Evolutionary conservation across 140 eudicot species (phyloP).

Genomic region (Senecio squalidus): DNA sequence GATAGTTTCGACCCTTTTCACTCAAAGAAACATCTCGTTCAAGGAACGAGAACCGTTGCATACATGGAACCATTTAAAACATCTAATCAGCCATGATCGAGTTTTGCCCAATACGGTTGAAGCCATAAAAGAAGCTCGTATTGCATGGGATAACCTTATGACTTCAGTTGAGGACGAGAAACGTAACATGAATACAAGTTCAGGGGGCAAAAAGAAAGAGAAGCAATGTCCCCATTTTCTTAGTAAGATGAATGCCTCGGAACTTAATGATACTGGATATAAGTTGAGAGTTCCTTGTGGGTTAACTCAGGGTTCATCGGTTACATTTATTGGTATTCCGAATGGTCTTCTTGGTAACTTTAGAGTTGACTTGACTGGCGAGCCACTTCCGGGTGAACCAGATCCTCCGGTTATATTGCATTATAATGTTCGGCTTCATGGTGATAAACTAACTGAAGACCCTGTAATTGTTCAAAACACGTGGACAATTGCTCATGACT

Average conservation of each 20-base stretch:
- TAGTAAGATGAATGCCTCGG: slow-evolving; percentile 66
- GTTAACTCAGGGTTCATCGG: slow-evolving; percentile 88
- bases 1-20: slow-evolving; percentile 46
- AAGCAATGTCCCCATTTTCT: slow-evolving; percentile 93
- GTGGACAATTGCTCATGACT: slow-evolving; percentile 93
- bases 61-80: slow-evolving; percentile 75
- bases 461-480: slow-evolving; percentile 97
- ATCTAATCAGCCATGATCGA: slow-evolving; percentile 55
- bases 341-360: slow-evolving; percentile 85
- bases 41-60: slow-evolving; percentile 54
- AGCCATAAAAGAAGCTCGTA: slow-evolving; percentile 75
- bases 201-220: slow-evolving; percentile 53
- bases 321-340: slow-evolving; percentile 93
- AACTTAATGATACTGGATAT: slow-evolving; percentile 36
- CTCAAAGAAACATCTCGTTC: slow-evolving; percentile 44
- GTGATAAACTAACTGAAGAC: slow-evolving; percentile 76
- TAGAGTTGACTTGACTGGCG: slow-evolving; percentile 83
- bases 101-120: slow-evolving; percentile 78
- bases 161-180: slow-evolving; percentile 63
- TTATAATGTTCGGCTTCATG: slow-evolving; percentile 88
- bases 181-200: slow-evolving; percentile 43
- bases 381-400: slow-evolving; percentile 92
- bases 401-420: slow-evolving; percentile 90
- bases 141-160: slow-evolving; percentile 82
- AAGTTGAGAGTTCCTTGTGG: slow-evolving; percentile 89